Evolutionary conservation across 2,329 filamentous ascomycete species (phyloP).

Genomic region (Cladophialophora chaetospira): DNA sequence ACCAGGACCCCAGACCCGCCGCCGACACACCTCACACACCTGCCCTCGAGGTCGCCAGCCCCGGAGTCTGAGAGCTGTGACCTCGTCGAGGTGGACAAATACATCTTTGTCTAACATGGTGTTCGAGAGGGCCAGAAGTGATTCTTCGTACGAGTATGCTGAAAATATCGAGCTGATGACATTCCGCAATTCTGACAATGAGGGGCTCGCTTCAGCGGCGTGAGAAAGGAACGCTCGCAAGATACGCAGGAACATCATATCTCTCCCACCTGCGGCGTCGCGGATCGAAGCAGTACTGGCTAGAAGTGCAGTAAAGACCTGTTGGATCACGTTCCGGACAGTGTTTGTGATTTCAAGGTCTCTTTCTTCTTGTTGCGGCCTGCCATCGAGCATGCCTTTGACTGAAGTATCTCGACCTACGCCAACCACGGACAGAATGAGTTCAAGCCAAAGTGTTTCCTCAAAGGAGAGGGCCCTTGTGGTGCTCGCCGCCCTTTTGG

Average conservation of each 20-base stretch:
- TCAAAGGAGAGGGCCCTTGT: slow-evolving; percentile 59
- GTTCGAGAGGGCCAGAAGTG: slow-evolving; percentile 81
- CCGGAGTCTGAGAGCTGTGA: slow-evolving; percentile 72
- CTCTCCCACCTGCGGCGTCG: slow-evolving; percentile 41
- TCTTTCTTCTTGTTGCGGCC: neutral
- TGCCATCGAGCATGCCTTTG: slow-evolving; percentile 17
- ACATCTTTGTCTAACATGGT: slow-evolving; percentile 84
- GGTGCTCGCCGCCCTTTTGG: slow-evolving; percentile 50
- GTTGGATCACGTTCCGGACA: slow-evolving; percentile 79
- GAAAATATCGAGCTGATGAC: slow-evolving; percentile 90
- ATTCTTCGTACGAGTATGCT: slow-evolving; percentile 93
- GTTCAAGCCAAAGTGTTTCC: slow-evolving; percentile 66
- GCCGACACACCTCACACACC: slow-evolving; percentile 82
- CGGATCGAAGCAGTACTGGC: slow-evolving; percentile 64
- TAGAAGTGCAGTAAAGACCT: slow-evolving; percentile 84
- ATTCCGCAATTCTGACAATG: slow-evolving; percentile 78
- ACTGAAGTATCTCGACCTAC: slow-evolving; percentile 64
- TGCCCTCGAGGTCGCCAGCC: slow-evolving; percentile 89
- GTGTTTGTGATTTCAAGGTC: slow-evolving; percentile 58
- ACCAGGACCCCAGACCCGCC: slow-evolving; percentile 84
- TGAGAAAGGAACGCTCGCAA: slow-evolving; percentile 84
- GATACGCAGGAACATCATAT: slow-evolving; percentile 83
- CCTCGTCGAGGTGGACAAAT: slow-evolving; percentile 77
- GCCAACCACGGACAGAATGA: slow-evolving; percentile 63
- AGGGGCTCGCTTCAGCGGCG: slow-evolving; percentile 79